Conservation (phyloP, 2,329 filamentous ascomycete species). For the Alternaria alternata region DNA sequence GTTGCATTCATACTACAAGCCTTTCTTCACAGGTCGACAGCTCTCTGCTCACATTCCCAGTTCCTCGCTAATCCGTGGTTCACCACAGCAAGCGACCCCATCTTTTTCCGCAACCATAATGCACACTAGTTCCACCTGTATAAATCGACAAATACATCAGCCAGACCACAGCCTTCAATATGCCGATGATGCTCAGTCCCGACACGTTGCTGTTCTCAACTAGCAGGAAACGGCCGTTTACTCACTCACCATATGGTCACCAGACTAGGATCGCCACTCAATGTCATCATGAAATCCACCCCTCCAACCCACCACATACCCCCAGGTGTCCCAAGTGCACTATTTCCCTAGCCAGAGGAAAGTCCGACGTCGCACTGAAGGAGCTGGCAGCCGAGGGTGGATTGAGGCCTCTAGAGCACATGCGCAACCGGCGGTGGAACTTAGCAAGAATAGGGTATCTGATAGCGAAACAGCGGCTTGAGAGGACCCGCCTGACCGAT, state of each 20-base stretch:
- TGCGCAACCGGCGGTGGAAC: conserved; percentile 31
- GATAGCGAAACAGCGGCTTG: conserved; percentile 21
- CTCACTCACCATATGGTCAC: conserved; percentile 19
- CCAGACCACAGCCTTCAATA: conserved; percentile 9
- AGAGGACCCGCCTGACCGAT: conserved; percentile 19
- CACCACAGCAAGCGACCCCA: conserved; percentile 23
- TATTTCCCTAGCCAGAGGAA: conserved; percentile 20
- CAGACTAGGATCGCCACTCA: conserved; percentile 21
- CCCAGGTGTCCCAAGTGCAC: conserved; percentile 31
- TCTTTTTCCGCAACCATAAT: conserved; percentile 17
- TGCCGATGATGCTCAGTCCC: conserved; percentile 18
- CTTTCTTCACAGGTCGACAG: neutral
- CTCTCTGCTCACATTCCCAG: conserved; percentile 7
- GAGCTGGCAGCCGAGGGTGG: conserved; percentile 27
- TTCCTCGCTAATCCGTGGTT: conserved; percentile 18
- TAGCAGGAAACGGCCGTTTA: conserved; percentile 5
- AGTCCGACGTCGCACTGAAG: conserved; percentile 21
- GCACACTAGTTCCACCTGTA: conserved; percentile 17
- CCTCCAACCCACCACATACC: conserved; percentile 26
- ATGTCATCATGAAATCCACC: conserved; percentile 36
- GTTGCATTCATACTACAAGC: conserved; percentile 8
- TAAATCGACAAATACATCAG: conserved; percentile 19
- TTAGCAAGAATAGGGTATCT: conserved; percentile 28
- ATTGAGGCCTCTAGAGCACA: conserved; percentile 10
- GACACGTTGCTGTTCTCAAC: conserved; percentile 1